Conservation (phyloP, 78 protist genomes). For the Dictyostelium capitatum region DNA sequence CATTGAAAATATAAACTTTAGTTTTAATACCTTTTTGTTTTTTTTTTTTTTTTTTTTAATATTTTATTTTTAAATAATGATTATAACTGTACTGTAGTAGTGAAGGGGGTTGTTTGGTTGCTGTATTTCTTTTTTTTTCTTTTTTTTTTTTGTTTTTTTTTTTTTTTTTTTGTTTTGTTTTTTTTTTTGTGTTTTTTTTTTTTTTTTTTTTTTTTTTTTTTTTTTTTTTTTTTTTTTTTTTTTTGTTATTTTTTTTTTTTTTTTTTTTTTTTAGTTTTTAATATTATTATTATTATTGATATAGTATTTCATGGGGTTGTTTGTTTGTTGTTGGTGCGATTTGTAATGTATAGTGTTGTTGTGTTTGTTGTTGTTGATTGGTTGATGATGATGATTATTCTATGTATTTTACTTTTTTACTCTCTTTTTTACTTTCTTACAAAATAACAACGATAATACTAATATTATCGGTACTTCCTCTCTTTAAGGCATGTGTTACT, state of each 20-base stretch:
- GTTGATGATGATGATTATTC: background rate
- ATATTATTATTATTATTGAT: background rate
- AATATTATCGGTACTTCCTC: conserved; percentile 86
- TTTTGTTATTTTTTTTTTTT: background rate
- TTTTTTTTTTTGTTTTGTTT: background rate
- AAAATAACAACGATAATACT: conserved; percentile 82
- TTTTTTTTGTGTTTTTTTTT: background rate
- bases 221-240: background rate
- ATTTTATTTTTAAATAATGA: too few species aligned
- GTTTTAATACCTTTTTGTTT: background rate
- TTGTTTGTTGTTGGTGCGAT: background rate
- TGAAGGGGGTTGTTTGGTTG: background rate
- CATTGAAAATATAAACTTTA: too few species aligned
- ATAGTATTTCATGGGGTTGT: background rate
- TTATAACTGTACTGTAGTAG: background rate
- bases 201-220: background rate
- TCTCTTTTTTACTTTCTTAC: conserved; percentile 1
- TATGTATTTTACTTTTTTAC: background rate
- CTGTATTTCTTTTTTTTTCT: background rate
- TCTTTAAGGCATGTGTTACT: conserved; percentile 57
- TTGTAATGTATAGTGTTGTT: background rate
- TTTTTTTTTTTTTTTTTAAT: too few species aligned
- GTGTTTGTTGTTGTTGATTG: background rate
- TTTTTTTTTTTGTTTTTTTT: background rate
- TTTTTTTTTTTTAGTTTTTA: background rate